phyloP scores from a whole-genome alignment of 768 basidiomycete species.

The Mycena filopes region DNA sequence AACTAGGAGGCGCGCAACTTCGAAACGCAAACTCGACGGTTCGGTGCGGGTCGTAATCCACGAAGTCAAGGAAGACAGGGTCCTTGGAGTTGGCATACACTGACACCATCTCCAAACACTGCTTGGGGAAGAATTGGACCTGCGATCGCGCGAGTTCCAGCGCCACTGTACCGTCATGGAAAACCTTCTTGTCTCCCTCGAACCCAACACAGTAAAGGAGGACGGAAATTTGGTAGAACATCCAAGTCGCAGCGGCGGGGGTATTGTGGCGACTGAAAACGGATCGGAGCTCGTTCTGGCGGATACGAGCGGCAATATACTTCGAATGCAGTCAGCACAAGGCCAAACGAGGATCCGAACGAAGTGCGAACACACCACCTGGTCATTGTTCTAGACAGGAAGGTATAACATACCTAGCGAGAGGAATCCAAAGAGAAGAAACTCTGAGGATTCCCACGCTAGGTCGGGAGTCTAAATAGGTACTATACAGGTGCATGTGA shows the following conservation, averaged over 20 bases:
- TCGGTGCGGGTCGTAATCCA: background rate
- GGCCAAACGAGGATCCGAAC: too few species aligned
- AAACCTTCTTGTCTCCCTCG: background rate
- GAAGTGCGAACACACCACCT: too few species aligned
- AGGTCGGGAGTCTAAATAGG: too few species aligned
- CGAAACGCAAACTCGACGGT: background rate
- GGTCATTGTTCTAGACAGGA: too few species aligned
- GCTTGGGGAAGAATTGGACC: background rate
- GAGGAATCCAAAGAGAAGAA: too few species aligned
- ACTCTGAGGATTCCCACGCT: too few species aligned
- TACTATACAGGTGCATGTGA: too few species aligned
- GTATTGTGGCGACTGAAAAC: background rate
- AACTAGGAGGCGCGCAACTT: background rate
- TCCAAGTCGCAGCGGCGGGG: background rate
- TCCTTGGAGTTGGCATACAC: background rate
- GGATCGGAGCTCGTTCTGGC: background rate
- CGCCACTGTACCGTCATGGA: background rate
- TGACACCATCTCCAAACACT: background rate
- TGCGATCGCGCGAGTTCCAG: background rate
- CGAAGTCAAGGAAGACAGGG: background rate
- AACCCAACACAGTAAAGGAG: background rate
- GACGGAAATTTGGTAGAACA: background rate
- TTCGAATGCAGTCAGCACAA: background rate
- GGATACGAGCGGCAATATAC: background rate
- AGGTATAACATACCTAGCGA: too few species aligned